phyloP scores from a whole-genome alignment of 176 grass and related monocot species.

The Urochloa ruziziensis region DNA sequence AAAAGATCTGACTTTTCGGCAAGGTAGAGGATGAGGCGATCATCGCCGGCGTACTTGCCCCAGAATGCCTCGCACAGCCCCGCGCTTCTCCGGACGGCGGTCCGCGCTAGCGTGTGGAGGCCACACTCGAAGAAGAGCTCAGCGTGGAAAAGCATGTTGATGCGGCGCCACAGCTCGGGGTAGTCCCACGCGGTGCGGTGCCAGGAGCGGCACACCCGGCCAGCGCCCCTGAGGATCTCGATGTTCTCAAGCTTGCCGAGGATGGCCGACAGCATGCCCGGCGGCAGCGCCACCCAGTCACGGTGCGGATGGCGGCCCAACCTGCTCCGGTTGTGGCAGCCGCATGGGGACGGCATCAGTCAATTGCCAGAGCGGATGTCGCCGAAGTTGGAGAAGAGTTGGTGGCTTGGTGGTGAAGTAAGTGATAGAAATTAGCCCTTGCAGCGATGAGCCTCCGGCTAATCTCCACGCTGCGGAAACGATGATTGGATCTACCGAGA shows the following conservation, averaged over 20 bases:
- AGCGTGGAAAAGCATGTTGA: not conserved
- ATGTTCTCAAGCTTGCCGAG: not conserved
- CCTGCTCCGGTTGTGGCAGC: not conserved
- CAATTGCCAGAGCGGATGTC: not conserved
- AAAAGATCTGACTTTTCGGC: not conserved
- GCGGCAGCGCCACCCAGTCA: not conserved
- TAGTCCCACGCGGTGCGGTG: not conserved
- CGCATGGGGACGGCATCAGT: not conserved
- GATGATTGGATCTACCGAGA: no score
- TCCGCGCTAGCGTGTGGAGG: not conserved
- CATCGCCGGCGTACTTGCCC: not conserved
- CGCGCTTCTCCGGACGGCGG: slow-evolving; percentile 11
- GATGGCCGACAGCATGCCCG: not conserved
- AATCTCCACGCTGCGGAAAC: no score
- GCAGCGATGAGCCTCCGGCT: no score
- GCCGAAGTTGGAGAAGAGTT: not conserved
- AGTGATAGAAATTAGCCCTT: no score
- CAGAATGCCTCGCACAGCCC: slow-evolving; percentile 37
- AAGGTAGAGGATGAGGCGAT: slow-evolving; percentile 17
- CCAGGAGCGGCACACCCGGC: not conserved
- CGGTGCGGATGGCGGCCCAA: not conserved
- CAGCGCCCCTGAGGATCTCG: not conserved
- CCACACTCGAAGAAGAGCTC: not conserved
- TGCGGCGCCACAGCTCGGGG: not conserved
- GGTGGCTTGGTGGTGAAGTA: no score